Evolutionary conservation across 73 alveolate genomes (phyloP).

Genomic region (Uronychia setigera): DNA sequence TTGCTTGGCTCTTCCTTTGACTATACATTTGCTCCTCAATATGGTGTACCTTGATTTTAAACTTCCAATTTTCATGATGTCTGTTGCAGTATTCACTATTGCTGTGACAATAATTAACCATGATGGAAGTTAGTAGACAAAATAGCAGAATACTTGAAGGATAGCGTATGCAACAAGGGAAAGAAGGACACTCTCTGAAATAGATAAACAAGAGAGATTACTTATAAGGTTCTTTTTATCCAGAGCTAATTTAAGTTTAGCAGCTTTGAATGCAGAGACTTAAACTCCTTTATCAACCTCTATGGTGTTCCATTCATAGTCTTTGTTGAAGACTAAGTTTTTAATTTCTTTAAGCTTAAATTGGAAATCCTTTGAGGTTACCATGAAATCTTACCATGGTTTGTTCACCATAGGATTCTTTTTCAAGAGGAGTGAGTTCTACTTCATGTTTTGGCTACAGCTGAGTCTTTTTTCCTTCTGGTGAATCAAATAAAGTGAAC

Average conservation of each 20-base stretch:
- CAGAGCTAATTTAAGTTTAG: no score
- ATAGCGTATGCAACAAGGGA: no score
- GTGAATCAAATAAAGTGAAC: no score
- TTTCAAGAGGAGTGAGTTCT: background rate
- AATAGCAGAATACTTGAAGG: background rate
- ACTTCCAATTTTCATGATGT: background rate
- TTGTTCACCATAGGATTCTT: background rate
- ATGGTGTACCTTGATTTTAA: background rate
- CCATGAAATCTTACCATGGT: background rate
- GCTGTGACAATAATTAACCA: background rate
- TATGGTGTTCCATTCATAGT: background rate
- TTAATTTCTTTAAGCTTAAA: background rate
- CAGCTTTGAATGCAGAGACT: background rate
- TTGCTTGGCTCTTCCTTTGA: background rate
- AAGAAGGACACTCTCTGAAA: no score
- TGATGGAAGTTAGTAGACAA: background rate
- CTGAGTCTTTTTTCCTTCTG: no score
- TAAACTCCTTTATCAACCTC: background rate
- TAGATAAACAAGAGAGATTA: no score
- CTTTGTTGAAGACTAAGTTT: background rate
- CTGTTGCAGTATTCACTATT: background rate
- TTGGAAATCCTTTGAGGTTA: background rate
- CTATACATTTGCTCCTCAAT: background rate
- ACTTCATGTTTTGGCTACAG: no score
- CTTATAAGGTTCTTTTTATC: background rate